A percentile compares a stretch with the other conserved stretches of the same genome.
These are phyloP conservation scores for Penicillium argentinense DNA, from an alignment of 495 filamentous ascomycete genomes.

Conservation along the genomic window DNA sequence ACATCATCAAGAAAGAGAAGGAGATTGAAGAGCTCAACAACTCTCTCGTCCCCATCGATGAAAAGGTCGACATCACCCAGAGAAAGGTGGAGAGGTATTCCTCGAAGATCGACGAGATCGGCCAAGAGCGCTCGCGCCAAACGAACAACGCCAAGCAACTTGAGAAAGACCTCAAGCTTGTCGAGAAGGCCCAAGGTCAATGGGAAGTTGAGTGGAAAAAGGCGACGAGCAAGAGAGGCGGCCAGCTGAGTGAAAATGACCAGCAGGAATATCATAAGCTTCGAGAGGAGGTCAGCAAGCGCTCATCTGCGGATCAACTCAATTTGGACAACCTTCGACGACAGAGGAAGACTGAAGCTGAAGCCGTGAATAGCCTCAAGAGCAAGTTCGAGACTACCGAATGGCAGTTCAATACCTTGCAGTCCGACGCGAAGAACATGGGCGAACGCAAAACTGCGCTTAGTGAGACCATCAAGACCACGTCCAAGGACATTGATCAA, in stretches of 20 bases:
- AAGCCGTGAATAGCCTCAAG: constrained; percentile 80
- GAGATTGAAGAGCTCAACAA: constrained; percentile 86
- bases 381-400: constrained; percentile 79
- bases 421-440: constrained; percentile 68
- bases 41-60: constrained; percentile 81
- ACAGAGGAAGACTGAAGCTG: constrained; percentile 84
- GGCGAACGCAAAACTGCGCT: constrained; percentile 62
- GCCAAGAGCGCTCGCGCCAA: constrained; percentile 74
- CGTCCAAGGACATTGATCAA: constrained; percentile 71
- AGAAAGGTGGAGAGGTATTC: constrained; percentile 65
- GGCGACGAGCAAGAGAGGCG: constrained; percentile 78
- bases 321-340: constrained; percentile 81
- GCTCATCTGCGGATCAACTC: constrained; percentile 76
- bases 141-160: constrained; percentile 62
- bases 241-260: constrained; percentile 80
- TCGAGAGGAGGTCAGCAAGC: constrained; percentile 81
- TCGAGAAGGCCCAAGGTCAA: constrained; percentile 85
- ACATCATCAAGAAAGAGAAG: constrained; percentile 81
- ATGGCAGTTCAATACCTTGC: constrained; percentile 68
- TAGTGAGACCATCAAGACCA: constrained; percentile 60
- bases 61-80: constrained; percentile 84
- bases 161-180: constrained; percentile 74
- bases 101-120: constrained; percentile 65
- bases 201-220: constrained; percentile 89
- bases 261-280: constrained; percentile 87